Conservation (phyloP, 2,329 filamentous ascomycete species). For the Pyrenophora tritici-repentis region DNA sequence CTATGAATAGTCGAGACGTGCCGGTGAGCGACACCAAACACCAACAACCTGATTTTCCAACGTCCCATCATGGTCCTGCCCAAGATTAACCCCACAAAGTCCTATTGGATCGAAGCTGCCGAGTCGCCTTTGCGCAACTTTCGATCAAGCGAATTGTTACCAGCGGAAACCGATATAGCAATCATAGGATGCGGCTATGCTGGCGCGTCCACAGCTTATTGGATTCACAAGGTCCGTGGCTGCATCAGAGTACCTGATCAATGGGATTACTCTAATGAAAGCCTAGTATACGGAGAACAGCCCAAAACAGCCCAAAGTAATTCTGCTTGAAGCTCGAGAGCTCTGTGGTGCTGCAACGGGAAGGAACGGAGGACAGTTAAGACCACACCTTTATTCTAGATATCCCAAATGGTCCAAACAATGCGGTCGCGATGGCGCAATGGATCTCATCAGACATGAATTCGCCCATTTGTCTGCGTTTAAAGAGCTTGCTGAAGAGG, state of each 20-base stretch:
- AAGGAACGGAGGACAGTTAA: conserved; percentile 19
- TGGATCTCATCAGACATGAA: conserved; percentile 18
- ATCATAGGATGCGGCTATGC: conserved; percentile 19
- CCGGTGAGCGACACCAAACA: neutral
- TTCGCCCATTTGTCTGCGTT: conserved; percentile 16
- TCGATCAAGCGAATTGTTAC: conserved; percentile 14
- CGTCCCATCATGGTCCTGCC: conserved; percentile 12
- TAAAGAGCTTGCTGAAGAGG: conserved; percentile 9
- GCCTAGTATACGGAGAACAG: conserved; percentile 14
- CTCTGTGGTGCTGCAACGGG: conserved; percentile 16
- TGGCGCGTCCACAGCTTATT: conserved; percentile 18
- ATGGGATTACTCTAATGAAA: neutral
- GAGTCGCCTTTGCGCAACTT: conserved; percentile 13
- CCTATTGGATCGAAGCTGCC: conserved; percentile 20
- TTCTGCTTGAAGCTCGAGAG: conserved; percentile 17
- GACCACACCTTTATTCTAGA: conserved; percentile 19
- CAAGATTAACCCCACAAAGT: conserved; percentile 12
- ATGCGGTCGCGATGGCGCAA: conserved; percentile 15
- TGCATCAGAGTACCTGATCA: neutral
- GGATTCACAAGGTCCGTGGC: conserved; percentile 18
- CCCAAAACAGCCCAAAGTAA: conserved; percentile 13
- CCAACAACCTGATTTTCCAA: neutral
- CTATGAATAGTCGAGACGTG: neutral
- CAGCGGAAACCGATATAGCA: conserved; percentile 16
- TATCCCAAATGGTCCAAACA: conserved; percentile 13